Evolutionary conservation across 1,139 yeast genomes (phyloP).

Genomic region (Diutina pseudorugosa): DNA sequence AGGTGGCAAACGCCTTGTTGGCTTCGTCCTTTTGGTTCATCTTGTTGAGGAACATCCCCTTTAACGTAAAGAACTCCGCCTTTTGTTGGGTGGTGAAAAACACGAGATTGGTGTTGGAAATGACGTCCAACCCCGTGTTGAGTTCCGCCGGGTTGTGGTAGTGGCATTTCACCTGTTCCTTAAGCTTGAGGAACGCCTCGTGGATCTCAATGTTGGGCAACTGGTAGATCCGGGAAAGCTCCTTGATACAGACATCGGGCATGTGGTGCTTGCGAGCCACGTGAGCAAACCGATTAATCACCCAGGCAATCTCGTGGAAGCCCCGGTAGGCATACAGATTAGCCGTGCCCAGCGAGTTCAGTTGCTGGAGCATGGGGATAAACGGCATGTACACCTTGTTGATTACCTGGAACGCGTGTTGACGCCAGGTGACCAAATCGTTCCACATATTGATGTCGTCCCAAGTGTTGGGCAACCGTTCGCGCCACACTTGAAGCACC

Average conservation of each 20-base stretch:
- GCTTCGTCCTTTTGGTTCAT: constrained; percentile 88
- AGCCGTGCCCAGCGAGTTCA: constrained; percentile 59
- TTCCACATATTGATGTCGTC: constrained; percentile 98
- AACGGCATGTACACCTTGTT: constrained; percentile 90
- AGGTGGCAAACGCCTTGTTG: constrained; percentile 93
- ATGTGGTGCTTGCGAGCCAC: constrained; percentile 94
- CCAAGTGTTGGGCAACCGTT: constrained; percentile 90
- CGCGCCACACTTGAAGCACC: constrained; percentile 95
- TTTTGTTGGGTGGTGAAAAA: constrained; percentile 96
- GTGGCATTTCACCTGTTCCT: constrained; percentile 97
- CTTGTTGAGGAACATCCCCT: constrained; percentile 95
- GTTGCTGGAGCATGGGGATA: constrained; percentile 74
- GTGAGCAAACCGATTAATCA: constrained; percentile 94
- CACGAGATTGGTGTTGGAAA: constrained; percentile 88
- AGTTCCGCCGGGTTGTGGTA: constrained; percentile 80
- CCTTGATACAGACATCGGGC: constrained; percentile 94
- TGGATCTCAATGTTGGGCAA: constrained; percentile 96
- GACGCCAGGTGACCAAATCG: constrained; percentile 96
- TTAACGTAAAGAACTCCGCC: constrained; percentile 92
- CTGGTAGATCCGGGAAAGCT: constrained; percentile 86
- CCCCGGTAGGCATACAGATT: constrained; percentile 94
- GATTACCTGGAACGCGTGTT: constrained; percentile 95
- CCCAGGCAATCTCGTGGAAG: constrained; percentile 98
- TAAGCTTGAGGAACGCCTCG: constrained; percentile 87
- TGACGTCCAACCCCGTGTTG: constrained; percentile 91